phyloP scores from a whole-genome alignment of 768 basidiomycete species.

The Russula foetens region DNA sequence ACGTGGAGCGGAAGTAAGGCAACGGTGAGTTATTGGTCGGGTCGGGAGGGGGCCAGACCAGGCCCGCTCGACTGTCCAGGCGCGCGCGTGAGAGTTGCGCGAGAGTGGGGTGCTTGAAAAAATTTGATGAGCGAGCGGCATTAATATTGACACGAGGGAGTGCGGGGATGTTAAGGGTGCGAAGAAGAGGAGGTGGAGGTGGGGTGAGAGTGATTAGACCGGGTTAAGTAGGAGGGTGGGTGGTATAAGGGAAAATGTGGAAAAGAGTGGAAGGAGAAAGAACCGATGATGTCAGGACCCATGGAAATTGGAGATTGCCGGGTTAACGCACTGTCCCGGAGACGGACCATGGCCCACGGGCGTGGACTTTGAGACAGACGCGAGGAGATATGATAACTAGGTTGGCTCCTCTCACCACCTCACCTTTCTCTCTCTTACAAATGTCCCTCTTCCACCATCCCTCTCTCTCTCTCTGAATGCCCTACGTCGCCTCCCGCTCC shows the following conservation, averaged over 20 bases:
- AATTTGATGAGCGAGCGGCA: no score
- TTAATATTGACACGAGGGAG: neutral
- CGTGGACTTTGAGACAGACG: neutral
- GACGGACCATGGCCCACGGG: neutral
- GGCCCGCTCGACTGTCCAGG: neutral
- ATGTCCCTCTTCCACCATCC: neutral
- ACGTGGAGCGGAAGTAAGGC: constrained; percentile 7
- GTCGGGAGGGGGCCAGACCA: constrained; percentile 1
- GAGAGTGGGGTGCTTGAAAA: neutral
- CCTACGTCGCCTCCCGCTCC: constrained; percentile 19
- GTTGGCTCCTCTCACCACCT: neutral
- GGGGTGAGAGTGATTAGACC: neutral
- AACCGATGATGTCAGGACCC: constrained; percentile 1
- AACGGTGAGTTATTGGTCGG: neutral
- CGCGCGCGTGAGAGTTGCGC: neutral
- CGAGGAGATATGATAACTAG: constrained; percentile 10
- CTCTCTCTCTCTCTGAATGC: constrained; percentile 12
- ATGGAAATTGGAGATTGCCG: no score
- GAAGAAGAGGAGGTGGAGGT: neutral
- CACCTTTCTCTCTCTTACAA: neutral
- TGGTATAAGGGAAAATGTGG: neutral
- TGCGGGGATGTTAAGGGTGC: neutral
- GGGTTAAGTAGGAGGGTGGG: neutral
- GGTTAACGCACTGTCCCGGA: neutral
- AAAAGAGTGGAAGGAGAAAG: no score